Conservation (phyloP, 441 rosid species). For the Adansonia grandidieri region DNA sequence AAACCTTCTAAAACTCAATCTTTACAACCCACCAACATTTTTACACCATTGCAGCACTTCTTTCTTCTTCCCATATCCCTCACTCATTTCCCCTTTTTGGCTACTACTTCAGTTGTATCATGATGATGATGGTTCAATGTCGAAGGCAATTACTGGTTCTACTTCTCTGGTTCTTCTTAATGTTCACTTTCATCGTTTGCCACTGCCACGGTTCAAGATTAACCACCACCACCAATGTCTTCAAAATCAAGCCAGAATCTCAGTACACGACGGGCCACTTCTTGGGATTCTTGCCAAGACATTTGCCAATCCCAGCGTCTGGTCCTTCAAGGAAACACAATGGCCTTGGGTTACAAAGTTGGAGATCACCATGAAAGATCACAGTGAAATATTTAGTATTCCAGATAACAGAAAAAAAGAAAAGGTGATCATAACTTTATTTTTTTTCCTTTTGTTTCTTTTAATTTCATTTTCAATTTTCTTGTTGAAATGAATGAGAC, state of each 20-base stretch:
- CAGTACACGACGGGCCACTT: slow-evolving; percentile 51
- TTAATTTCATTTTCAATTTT: slow-evolving; percentile 4
- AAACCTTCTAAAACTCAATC: neutral
- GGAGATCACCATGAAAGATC: slow-evolving; percentile 62
- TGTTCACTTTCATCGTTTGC: slow-evolving; percentile 41
- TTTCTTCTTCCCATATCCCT: neutral
- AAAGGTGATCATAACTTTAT: slow-evolving; percentile 11
- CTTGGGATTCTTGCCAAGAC: slow-evolving; percentile 70
- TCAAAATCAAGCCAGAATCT: slow-evolving; percentile 47
- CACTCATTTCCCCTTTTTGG: neutral
- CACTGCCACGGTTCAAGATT: slow-evolving; percentile 59
- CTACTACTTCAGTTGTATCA: neutral
- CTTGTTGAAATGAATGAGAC: slow-evolving; percentile 15
- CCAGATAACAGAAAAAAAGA: neutral
- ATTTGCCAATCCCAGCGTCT: slow-evolving; percentile 76
- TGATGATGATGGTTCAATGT: slow-evolving; percentile 36
- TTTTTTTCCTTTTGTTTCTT: neutral
- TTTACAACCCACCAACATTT: neutral
- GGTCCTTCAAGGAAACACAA: slow-evolving; percentile 92
- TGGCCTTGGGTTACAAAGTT: slow-evolving; percentile 65
- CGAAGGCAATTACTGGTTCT: slow-evolving; percentile 28
- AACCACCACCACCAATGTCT: slow-evolving; percentile 39
- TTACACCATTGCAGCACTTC: neutral
- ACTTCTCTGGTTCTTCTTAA: slow-evolving; percentile 36
- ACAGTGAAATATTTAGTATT: neutral